Evolutionary conservation across 2,329 filamentous ascomycete species (phyloP).

Genomic region (Xylaria sp.): DNA sequence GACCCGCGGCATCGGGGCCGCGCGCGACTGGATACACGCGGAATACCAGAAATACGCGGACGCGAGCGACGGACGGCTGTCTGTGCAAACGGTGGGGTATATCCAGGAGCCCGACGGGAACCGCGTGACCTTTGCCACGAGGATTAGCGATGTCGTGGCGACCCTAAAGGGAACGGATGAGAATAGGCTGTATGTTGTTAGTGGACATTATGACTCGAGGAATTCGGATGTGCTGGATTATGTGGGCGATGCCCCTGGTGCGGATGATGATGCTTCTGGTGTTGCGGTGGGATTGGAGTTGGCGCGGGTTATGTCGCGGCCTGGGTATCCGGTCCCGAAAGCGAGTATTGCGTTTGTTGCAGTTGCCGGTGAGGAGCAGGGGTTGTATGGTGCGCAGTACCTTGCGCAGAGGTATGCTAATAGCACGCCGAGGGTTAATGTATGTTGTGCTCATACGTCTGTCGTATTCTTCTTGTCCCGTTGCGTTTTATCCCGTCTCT

Average conservation of each 20-base stretch:
- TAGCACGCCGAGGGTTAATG: conserved; percentile 46
- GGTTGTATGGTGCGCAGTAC: conserved; percentile 56
- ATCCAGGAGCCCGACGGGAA: conserved; percentile 51
- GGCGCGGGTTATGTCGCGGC: conserved; percentile 56
- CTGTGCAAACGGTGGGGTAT: conserved; percentile 57
- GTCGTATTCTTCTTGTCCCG: too few species aligned
- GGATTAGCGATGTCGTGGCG: conserved; percentile 59
- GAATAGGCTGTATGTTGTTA: conserved; percentile 56
- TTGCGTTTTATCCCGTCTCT: too few species aligned
- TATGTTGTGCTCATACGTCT: too few species aligned
- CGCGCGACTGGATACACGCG: conserved; percentile 60
- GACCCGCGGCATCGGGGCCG: conserved; percentile 60
- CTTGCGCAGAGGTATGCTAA: conserved; percentile 60
- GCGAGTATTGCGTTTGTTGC: conserved; percentile 63
- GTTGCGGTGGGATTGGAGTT: conserved; percentile 62
- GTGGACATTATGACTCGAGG: conserved; percentile 62
- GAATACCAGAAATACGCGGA: conserved; percentile 56
- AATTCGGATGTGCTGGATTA: conserved; percentile 57
- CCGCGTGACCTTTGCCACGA: conserved; percentile 56
- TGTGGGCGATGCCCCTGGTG: conserved; percentile 58
- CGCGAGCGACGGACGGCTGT: conserved; percentile 55
- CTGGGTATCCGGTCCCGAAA: conserved; percentile 46
- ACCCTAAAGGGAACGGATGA: conserved; percentile 55
- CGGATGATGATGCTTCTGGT: conserved; percentile 63
- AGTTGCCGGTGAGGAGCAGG: conserved; percentile 64